phyloP scores from a whole-genome alignment of 2,329 filamentous ascomycete species.

The Pestalotiopsis sp. region DNA sequence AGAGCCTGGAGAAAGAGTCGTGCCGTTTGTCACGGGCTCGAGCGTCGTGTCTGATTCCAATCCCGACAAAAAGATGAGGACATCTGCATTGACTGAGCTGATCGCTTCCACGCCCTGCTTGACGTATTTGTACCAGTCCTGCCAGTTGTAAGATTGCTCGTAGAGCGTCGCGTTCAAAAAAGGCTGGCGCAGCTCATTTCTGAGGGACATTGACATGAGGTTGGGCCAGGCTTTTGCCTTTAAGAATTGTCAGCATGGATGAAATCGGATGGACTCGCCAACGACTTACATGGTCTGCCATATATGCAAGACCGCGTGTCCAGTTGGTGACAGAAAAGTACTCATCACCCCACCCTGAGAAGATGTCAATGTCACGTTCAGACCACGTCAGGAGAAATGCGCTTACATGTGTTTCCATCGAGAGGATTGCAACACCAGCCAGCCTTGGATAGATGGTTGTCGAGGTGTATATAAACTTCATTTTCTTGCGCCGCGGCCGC shows the following conservation, averaged over 20 bases:
- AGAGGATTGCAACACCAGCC: constrained; percentile 56
- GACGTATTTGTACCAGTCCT: constrained; percentile 52
- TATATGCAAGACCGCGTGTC: constrained; percentile 59
- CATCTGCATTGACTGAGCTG: constrained; percentile 47
- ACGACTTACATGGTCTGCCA: constrained; percentile 49
- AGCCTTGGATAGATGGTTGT: constrained; percentile 60
- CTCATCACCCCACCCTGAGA: constrained; percentile 56
- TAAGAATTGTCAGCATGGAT: background rate
- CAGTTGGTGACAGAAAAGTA: constrained; percentile 60
- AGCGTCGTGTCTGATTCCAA: constrained; percentile 56
- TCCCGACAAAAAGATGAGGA: constrained; percentile 59
- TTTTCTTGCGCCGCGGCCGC: constrained; percentile 56
- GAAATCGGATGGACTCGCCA: background rate
- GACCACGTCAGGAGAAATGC: background rate
- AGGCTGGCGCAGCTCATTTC: constrained; percentile 52
- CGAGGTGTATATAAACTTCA: constrained; percentile 58
- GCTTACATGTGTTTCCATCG: constrained; percentile 52
- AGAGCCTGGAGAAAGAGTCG: constrained; percentile 44
- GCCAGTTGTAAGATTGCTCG: constrained; percentile 51
- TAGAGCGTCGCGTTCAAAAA: constrained; percentile 29
- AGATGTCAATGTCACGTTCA: background rate
- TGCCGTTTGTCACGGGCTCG: constrained; percentile 48
- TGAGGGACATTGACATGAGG: constrained; percentile 49
- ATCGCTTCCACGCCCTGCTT: constrained; percentile 51
- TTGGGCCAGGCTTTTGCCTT: constrained; percentile 46